Evolutionary conservation across 129 eudicot genomes (phyloP).

Genomic region (Pulicaria dysenterica): DNA sequence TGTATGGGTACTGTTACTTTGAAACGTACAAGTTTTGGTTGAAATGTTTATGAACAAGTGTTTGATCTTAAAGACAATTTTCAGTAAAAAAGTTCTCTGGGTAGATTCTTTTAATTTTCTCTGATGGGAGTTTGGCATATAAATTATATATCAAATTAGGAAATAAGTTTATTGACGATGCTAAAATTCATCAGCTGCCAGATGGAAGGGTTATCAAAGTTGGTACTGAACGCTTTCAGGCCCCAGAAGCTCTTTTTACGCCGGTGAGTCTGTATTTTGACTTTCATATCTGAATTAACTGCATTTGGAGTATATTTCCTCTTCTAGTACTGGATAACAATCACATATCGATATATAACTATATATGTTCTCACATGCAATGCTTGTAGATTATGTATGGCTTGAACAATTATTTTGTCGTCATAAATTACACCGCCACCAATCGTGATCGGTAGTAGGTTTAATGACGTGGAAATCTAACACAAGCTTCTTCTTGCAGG

Average conservation of each 20-base stretch:
- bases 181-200: conserved; percentile 62
- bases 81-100: neutral
- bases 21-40: conserved; percentile 13
- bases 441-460: neutral
- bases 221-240: conserved; percentile 96
- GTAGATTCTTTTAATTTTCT: neutral
- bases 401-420: conserved; percentile 5
- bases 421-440: conserved; percentile 9
- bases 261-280: conserved; percentile 58
- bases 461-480: conserved; percentile 23
- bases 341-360: neutral
- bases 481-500: conserved; percentile 51
- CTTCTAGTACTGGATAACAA: neutral
- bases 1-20: conserved; percentile 1
- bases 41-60: neutral
- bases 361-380: conserved; percentile 15
- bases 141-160: neutral
- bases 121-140: neutral
- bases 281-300: conserved; percentile 7
- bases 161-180: conserved; percentile 10
- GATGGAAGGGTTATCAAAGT: conserved; percentile 99
- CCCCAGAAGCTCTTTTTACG: conserved; percentile 98
- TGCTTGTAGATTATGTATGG: conserved; percentile 15
- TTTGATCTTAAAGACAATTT: conserved; percentile 2
- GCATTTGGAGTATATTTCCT: neutral